Conservation (phyloP, 2,329 filamentous ascomycete genomes). For the Aspergillus sp. region DNA sequence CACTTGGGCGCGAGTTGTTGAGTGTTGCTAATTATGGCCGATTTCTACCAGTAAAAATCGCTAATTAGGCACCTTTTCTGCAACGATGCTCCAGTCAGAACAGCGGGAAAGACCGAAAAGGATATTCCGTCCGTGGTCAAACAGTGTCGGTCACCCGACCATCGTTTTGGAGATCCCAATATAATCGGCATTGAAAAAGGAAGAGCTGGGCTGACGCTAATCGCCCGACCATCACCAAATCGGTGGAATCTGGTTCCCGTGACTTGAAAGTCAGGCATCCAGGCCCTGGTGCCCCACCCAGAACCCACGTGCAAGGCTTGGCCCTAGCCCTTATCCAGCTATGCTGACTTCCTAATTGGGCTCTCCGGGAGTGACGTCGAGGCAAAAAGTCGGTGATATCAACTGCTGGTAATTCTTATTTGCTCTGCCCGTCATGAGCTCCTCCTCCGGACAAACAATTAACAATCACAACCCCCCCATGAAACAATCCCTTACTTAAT, state of each 20-base stretch:
- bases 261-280: constrained; percentile 17
- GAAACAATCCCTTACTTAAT: not conserved
- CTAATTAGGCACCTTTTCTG: constrained; percentile 1
- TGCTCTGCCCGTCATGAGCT: not conserved
- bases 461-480: not conserved
- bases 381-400: constrained; percentile 19
- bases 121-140: constrained; percentile 12
- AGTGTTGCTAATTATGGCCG: constrained; percentile 4
- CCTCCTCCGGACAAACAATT: not conserved
- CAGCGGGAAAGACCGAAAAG: constrained; percentile 14
- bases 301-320: constrained; percentile 14
- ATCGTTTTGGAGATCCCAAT: not conserved
- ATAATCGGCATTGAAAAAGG: not conserved
- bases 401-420: constrained; percentile 9
- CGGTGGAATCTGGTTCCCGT: constrained; percentile 5
- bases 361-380: constrained; percentile 25
- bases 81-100: not conserved
- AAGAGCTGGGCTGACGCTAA: not conserved
- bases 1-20: not conserved
- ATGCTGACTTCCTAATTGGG: constrained; percentile 17
- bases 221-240: not conserved
- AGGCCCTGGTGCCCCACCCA: constrained; percentile 5
- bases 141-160: constrained; percentile 17
- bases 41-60: not conserved
- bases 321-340: constrained; percentile 26